phyloP scores from a whole-genome alignment of 805 yeast species.

The Vanderwaltozyma tropicalis region DNA sequence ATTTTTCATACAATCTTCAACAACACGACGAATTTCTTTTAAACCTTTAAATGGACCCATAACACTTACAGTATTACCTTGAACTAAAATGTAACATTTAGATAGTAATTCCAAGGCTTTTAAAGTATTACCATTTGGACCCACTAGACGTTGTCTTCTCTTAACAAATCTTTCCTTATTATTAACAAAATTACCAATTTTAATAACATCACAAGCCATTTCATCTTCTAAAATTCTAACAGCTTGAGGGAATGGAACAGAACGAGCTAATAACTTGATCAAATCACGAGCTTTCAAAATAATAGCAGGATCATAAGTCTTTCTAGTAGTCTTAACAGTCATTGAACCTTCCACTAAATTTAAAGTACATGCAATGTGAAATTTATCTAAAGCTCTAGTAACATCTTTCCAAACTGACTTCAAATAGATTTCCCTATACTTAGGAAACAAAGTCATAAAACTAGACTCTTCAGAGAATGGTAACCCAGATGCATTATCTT shows the following conservation, averaged over 20 bases:
- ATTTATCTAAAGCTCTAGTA: conserved; percentile 62
- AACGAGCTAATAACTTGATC: conserved; percentile 85
- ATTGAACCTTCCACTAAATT: conserved; percentile 94
- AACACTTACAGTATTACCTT: conserved; percentile 92
- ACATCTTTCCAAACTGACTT: conserved; percentile 91
- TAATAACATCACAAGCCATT: conserved; percentile 89
- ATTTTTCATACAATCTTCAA: conserved; percentile 95
- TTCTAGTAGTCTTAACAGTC: conserved; percentile 93
- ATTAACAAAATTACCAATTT: conserved; percentile 79
- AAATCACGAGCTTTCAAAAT: conserved; percentile 91
- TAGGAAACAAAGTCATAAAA: conserved; percentile 90
- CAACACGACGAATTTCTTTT: conserved; percentile 84
- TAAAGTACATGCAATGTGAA: conserved; percentile 71
- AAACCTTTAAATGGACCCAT: conserved; percentile 96
- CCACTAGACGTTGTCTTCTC: conserved; percentile 91
- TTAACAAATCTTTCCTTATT: conserved; percentile 91
- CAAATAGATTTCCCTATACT: conserved; percentile 85
- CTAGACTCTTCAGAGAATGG: conserved; percentile 94
- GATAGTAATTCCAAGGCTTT: conserved; percentile 92
- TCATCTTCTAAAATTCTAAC: conserved; percentile 85
- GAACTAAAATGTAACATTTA: conserved; percentile 91
- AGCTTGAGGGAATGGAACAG: conserved; percentile 96
- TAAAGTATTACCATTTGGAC: conserved; percentile 93
- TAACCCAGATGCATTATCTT: conserved; percentile 75
- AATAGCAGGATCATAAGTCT: conserved; percentile 89